A percentile compares a stretch with the other conserved stretches of the same genome.
Conservation (phyloP, 116 monocot species). For the Trichopus zeylanicus region DNA sequence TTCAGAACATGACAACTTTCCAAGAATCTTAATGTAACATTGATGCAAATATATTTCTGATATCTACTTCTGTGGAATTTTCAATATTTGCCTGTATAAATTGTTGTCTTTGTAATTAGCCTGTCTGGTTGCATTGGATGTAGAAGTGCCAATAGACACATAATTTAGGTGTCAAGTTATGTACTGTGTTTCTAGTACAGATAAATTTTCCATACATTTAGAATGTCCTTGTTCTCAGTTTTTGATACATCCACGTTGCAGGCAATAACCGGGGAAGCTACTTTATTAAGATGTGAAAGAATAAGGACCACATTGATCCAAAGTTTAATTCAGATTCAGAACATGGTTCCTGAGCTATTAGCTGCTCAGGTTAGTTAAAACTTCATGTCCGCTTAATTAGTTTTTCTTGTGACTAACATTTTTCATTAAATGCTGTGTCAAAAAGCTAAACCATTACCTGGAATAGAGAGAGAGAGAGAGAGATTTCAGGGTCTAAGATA, state of each 20-base stretch:
- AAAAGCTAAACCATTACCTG: background rate
- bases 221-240: background rate
- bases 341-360: constrained; percentile 38
- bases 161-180: background rate
- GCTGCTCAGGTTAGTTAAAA: constrained; percentile 40
- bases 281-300: constrained; percentile 47
- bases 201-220: background rate
- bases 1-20: too few relatives aligned
- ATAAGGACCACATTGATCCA: constrained; percentile 32
- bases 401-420: background rate
- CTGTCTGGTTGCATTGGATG: too few relatives aligned
- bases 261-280: constrained; percentile 44
- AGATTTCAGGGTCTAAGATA: too few relatives aligned
- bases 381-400: background rate
- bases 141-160: background rate
- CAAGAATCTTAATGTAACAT: too few relatives aligned
- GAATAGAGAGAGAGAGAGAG: too few relatives aligned
- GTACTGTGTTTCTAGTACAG: background rate
- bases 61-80: too few relatives aligned
- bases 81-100: too few relatives aligned
- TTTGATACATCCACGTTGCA: constrained; percentile 12
- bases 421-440: too few relatives aligned
- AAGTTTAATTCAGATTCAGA: constrained; percentile 41
- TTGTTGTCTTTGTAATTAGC: too few relatives aligned
- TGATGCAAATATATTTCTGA: too few relatives aligned